Base-by-base conservation (phyloP, 2,329 filamentous ascomycete species). In the Arachnopeziza araneosa region DNA sequence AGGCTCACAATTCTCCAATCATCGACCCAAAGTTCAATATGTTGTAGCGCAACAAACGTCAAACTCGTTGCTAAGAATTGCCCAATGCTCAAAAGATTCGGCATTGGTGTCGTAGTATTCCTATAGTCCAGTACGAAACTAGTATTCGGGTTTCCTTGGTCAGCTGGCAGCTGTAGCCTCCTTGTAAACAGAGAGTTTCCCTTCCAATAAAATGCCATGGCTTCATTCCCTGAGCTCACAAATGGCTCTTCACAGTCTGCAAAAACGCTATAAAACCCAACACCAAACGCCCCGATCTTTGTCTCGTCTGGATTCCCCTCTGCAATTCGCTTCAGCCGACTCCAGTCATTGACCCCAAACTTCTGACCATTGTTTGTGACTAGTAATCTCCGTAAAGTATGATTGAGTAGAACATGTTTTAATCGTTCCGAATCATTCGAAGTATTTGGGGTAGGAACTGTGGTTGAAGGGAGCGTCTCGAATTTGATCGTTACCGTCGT, bases 141-240 rank as follows among this genome's bases (percentile, higher is more conserved):
- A 1, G 96, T 99, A 68, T 93, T 84, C 32, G 79, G 79, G 58
- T 81, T 88, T 19, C 80, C 76, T 69, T 91, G 82, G 24, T 84
- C 83, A 52, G 84, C 79, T 1, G 89, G 86, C 8, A 97, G 77
- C 66, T 87, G 86, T 23, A 95, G 81, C 67, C 91, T 90, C 68
- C 93, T 89, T 24, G 96, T 99, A 73, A 96, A 98, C 1, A 99
- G 82, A 5, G 91, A 91, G 73, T 98, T 98, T n/a, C 90, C 93
- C 74, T 97, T 98, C 96, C 95, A 99, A 78, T 97, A 99, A 72
- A 99, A 99, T 0, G 93, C 93, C 91, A 99, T 97, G 48, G 92
- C 93, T 75, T 96, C 88, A 63, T 83, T 84, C 0, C 95, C 95
- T 0, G 93, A 98, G 66, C 91, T 95, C 65, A 99, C 90, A 71